Percentiles rank a stretch among this genome's conserved stretches.
These are phyloP conservation scores for Abortiporus biennis DNA, from an alignment of 1,284 basidiomycete species.

Conservation along the genomic window DNA sequence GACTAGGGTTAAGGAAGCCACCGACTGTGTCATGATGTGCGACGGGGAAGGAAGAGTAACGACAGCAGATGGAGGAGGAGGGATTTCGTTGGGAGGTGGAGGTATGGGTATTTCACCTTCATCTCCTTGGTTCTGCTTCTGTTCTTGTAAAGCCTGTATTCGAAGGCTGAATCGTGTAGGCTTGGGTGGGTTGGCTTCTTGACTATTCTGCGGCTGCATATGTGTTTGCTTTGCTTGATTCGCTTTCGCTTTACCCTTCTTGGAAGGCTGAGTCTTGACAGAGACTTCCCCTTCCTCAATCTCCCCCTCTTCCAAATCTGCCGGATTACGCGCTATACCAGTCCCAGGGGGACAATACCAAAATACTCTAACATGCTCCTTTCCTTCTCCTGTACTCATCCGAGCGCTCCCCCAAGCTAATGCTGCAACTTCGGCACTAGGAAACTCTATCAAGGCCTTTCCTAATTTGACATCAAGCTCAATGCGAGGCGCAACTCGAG, in stretches of 20 bases:
- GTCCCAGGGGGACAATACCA: conserved; percentile 41
- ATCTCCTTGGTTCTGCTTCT: too few species aligned
- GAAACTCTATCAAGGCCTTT: conserved; percentile 52
- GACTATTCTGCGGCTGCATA: conserved; percentile 4
- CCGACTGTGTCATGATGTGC: too few species aligned
- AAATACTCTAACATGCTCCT: conserved; percentile 43
- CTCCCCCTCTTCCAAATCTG: conserved; percentile 24
- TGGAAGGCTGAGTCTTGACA: conserved; percentile 3
- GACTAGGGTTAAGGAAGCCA: too few species aligned
- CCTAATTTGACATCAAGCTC: conserved; percentile 29
- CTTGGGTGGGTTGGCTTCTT: too few species aligned
- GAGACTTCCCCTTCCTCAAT: conserved; percentile 14
- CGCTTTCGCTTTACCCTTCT: conserved; percentile 14
- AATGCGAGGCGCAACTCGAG: conserved; percentile 33
- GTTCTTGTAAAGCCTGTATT: too few species aligned
- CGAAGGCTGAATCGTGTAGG: too few species aligned
- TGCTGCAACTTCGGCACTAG: conserved; percentile 34
- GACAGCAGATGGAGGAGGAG: too few species aligned
- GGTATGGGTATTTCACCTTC: too few species aligned
- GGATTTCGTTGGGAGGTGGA: too few species aligned
- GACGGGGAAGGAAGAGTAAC: too few species aligned
- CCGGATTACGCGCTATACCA: conserved; percentile 9
- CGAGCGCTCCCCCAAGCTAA: conserved; percentile 46
- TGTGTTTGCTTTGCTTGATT: conserved; percentile 14
- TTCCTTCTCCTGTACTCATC: conserved; percentile 37